These are phyloP conservation scores for Centrapalus pauciflorus DNA, from an alignment of 129 eudicot genomes.

Conservation along the genomic window DNA sequence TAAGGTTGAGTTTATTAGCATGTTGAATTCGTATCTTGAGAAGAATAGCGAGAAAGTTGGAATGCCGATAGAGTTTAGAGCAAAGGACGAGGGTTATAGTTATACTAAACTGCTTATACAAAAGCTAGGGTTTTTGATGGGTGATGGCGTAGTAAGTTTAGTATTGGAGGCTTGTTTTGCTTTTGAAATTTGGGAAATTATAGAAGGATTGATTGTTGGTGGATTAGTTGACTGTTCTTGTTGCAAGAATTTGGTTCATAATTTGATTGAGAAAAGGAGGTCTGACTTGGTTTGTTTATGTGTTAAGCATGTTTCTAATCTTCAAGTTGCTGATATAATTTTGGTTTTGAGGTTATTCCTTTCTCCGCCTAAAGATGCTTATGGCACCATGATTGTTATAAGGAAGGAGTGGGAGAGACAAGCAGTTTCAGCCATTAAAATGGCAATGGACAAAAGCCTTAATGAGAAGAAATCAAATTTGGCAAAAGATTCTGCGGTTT, in stretches of 20 bases:
- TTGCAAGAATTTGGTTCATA: constrained; percentile 24
- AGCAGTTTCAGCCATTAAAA: constrained; percentile 36
- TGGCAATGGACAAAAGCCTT: too few relatives aligned
- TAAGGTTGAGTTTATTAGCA: constrained; percentile 18
- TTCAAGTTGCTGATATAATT: too few relatives aligned
- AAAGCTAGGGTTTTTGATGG: constrained; percentile 42
- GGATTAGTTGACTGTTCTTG: constrained; percentile 33
- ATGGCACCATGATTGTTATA: constrained; percentile 26
- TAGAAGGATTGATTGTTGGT: constrained; percentile 33
- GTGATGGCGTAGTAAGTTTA: constrained; percentile 36
- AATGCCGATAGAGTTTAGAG: too few relatives aligned
- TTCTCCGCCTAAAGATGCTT: too few relatives aligned
- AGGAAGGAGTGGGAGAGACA: constrained; percentile 62
- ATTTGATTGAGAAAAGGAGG: too few relatives aligned
- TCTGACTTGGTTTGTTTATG: too few relatives aligned
- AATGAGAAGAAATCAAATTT: constrained; percentile 20
- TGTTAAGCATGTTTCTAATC: too few relatives aligned
- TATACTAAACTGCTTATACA: constrained; percentile 14
- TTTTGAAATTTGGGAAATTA: constrained; percentile 44
- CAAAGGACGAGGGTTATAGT: constrained; percentile 10
- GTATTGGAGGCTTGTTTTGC: constrained; percentile 43
- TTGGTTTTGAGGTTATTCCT: too few relatives aligned
- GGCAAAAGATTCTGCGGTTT: constrained; percentile 50
- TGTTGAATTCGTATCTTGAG: constrained; percentile 27
- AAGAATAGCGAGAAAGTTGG: constrained; percentile 11